Percentiles rank a stretch among this genome's conserved stretches.
phyloP scores from a whole-genome alignment of 176 grass and related monocot species.

The Guadua angustifolia region DNA sequence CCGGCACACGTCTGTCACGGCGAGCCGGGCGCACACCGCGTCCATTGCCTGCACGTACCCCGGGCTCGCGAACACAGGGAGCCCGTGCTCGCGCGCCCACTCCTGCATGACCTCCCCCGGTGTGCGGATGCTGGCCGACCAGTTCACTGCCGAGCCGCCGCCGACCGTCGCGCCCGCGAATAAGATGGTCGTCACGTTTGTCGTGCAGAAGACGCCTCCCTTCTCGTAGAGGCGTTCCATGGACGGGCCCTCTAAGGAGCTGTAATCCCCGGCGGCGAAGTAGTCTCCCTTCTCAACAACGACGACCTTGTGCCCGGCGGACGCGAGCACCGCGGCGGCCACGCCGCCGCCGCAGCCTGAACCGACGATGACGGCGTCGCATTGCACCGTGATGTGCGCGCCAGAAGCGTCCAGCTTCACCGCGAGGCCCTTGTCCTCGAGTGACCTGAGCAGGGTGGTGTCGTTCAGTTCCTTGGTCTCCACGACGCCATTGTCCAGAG shows the following conservation, averaged over 20 bases:
- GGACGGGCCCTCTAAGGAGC: conserved; percentile 72
- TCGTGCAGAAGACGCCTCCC: conserved; percentile 61
- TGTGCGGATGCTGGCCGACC: conserved; percentile 87
- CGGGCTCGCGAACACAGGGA: conserved; percentile 54
- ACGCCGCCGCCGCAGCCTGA: conserved; percentile 88
- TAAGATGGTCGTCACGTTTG: conserved; percentile 57
- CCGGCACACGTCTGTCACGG: conserved; percentile 55
- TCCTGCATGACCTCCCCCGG: conserved; percentile 61
- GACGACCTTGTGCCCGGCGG: conserved; percentile 74
- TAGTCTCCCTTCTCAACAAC: conserved; percentile 92
- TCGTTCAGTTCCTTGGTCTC: conserved; percentile 62
- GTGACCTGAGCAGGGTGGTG: conserved; percentile 52
- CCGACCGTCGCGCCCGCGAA: conserved; percentile 82
- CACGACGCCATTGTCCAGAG: conserved; percentile 64
- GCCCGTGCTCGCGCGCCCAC: conserved; percentile 64
- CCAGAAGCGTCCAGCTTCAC: conserved; percentile 36
- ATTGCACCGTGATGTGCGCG: conserved; percentile 50
- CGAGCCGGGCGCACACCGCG: conserved; percentile 65
- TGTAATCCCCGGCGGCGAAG: conserved; percentile 74
- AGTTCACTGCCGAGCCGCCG: conserved; percentile 92
- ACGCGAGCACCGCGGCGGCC: conserved; percentile 74
- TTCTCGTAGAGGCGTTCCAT: conserved; percentile 67
- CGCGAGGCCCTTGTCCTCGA: conserved; percentile 59
- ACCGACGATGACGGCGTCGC: conserved; percentile 82
- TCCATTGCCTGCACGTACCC: conserved; percentile 69